A percentile compares a stretch with the other conserved stretches of the same genome.
phyloP scores from a whole-genome alignment of 1,139 yeast species.

The Suhomyces panamericanus region DNA sequence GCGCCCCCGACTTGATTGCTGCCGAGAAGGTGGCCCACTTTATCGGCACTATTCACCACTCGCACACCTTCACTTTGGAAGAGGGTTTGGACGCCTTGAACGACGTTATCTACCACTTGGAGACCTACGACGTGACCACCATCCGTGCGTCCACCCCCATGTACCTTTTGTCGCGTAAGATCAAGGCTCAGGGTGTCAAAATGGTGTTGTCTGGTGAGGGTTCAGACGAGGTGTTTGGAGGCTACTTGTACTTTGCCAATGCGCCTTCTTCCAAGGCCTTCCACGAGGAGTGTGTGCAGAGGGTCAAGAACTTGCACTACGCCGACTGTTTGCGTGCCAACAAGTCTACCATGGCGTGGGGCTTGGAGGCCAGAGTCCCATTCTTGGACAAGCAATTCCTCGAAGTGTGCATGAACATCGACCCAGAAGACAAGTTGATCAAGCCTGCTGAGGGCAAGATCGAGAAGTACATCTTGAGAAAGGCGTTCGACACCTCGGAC shows the following conservation, averaged over 20 bases:
- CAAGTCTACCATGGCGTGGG: conserved; percentile 99
- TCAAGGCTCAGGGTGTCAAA: conserved; percentile 99
- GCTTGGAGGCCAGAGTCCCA: conserved; percentile 99
- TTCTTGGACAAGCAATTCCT: conserved; percentile 93
- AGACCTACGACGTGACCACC: conserved; percentile 97
- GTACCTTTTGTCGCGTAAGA: conserved; percentile 93
- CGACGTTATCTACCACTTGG: conserved; percentile 93
- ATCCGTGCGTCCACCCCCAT: conserved; percentile 99
- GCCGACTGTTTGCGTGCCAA: conserved; percentile 98
- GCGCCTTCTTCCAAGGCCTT: conserved; percentile 92
- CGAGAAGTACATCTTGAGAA: conserved; percentile 93
- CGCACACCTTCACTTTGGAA: conserved; percentile 92
- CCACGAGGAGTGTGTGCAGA: conserved; percentile 91
- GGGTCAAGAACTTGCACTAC: conserved; percentile 95
- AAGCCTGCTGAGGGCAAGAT: conserved; percentile 66
- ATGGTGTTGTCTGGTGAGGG: conserved; percentile 99
- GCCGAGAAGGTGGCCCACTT: conserved; percentile 95
- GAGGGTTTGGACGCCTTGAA: conserved; percentile 95
- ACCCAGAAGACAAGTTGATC: conserved; percentile 89
- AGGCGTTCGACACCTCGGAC: conserved; percentile 90
- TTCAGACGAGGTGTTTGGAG: conserved; percentile 98
- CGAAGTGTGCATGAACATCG: conserved; percentile 90
- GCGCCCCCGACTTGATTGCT: conserved; percentile 96
- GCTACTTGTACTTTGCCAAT: conserved; percentile 93
- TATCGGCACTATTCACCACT: conserved; percentile 96